Percentiles rank a stretch among this genome's conserved stretches.
Evolutionary conservation across 2,329 filamentous ascomycete species (phyloP).

Genomic region (Lizonia empirigonia): DNA sequence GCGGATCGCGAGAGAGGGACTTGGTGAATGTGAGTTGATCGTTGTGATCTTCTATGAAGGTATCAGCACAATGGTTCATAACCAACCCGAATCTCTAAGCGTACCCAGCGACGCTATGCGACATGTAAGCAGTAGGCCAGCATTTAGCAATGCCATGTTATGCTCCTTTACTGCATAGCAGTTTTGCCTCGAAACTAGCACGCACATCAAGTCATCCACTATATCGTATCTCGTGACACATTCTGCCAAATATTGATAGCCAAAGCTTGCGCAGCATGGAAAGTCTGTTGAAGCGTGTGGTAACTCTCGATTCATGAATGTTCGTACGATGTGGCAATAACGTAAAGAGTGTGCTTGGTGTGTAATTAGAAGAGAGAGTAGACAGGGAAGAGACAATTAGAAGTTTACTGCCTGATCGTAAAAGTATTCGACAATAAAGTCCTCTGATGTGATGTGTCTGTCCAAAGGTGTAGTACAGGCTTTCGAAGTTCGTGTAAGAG

Average conservation of each 20-base stretch:
- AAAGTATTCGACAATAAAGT: constrained; percentile 4
- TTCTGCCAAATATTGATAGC: constrained; percentile 32
- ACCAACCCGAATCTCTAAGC: neutral
- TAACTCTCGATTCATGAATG: constrained; percentile 33
- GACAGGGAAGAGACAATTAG: neutral
- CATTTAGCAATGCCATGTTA: constrained; percentile 35
- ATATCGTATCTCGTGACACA: constrained; percentile 40
- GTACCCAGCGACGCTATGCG: constrained; percentile 26
- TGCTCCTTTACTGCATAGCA: constrained; percentile 31
- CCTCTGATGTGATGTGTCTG: constrained; percentile 3
- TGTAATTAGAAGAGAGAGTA: neutral
- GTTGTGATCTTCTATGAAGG: constrained; percentile 17
- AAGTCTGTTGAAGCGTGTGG: constrained; percentile 39
- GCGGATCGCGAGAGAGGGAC: constrained; percentile 29
- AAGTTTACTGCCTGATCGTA: neutral
- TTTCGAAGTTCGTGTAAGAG: neutral
- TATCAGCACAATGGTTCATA: constrained; percentile 4
- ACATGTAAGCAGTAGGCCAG: constrained; percentile 37
- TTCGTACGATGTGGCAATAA: neutral
- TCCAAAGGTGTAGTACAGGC: neutral
- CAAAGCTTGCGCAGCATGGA: constrained; percentile 15
- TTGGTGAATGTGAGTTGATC: constrained; percentile 30
- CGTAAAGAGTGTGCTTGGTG: constrained; percentile 3
- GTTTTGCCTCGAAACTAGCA: constrained; percentile 34
- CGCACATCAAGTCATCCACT: constrained; percentile 41